Evolutionary conservation across 2,329 filamentous ascomycete genomes (phyloP).

Genomic region (Venturia effusa): DNA sequence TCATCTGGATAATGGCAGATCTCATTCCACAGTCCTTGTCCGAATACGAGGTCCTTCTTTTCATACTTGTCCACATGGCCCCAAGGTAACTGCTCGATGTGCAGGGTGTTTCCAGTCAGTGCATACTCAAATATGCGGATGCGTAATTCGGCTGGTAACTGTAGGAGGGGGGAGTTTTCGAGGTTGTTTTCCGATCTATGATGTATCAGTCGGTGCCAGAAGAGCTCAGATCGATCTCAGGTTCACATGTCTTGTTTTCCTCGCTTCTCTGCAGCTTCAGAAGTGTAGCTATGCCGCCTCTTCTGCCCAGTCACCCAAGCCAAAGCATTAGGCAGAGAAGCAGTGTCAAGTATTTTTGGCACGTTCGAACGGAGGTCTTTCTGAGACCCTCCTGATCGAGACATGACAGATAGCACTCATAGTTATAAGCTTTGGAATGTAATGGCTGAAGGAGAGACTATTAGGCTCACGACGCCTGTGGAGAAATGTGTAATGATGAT

Average conservation of each 20-base stretch:
- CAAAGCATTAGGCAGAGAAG: not conserved
- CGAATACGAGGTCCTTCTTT: conserved; percentile 7
- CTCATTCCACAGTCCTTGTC: conserved; percentile 9
- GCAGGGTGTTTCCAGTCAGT: not conserved
- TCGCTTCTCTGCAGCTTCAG: not conserved
- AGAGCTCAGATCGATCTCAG: not conserved
- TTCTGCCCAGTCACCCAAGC: not conserved
- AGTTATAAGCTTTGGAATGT: not conserved
- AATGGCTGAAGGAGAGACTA: not conserved
- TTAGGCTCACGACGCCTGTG: no score
- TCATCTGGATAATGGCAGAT: not conserved
- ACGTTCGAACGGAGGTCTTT: not conserved
- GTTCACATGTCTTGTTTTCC: not conserved
- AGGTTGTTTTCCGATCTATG: not conserved
- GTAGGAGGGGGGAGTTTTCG: conserved; percentile 1
- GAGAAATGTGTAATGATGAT: not conserved
- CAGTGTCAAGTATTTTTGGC: not conserved
- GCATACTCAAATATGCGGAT: not conserved
- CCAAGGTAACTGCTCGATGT: conserved; percentile 4
- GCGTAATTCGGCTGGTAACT: conserved; percentile 1
- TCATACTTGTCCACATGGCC: conserved; percentile 7
- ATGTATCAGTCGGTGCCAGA: not conserved
- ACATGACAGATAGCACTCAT: not conserved
- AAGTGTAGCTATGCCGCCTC: not conserved
- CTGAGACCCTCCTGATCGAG: not conserved